Conservation (phyloP, 768 basidiomycete genomes). For the Tephrocybe sp. region DNA sequence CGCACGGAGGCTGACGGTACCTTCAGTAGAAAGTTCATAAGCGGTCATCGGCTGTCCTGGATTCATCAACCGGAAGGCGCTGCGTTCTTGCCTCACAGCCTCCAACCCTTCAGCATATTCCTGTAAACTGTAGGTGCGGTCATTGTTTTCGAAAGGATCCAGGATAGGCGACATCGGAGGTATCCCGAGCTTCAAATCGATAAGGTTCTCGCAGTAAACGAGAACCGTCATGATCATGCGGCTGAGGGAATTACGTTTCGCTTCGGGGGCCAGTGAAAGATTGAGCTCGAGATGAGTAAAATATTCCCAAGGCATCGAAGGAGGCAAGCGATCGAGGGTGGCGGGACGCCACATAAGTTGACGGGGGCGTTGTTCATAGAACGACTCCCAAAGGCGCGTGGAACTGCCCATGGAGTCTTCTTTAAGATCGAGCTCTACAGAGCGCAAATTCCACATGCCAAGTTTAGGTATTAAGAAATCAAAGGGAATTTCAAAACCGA, state of each 20-base stretch:
- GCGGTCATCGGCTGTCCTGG: no score
- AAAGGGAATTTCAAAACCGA: not conserved
- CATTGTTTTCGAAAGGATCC: no score
- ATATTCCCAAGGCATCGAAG: not conserved
- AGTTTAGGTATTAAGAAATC: not conserved
- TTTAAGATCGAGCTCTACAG: conserved; percentile 2
- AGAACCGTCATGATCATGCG: not conserved
- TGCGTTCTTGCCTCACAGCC: no score
- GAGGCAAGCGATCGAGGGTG: not conserved
- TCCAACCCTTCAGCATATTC: no score
- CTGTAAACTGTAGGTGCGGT: no score
- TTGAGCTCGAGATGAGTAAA: conserved; percentile 11
- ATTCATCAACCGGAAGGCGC: no score
- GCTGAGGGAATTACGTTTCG: not conserved
- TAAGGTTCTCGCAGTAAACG: conserved; percentile 2
- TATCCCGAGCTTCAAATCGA: conserved; percentile 6
- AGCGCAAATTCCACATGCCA: not conserved
- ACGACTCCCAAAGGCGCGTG: no score
- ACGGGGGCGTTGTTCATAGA: not conserved
- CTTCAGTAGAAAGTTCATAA: no score
- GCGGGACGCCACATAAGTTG: not conserved
- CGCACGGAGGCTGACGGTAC: no score
- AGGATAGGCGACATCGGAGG: not conserved
- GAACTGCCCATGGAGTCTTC: not conserved
- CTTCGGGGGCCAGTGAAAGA: no score